Evolutionary conservation across 805 yeast species (phyloP), one percentile per base, ranked within the genome.

Genomic region (Wickerhamia fluorescens): DNA sequence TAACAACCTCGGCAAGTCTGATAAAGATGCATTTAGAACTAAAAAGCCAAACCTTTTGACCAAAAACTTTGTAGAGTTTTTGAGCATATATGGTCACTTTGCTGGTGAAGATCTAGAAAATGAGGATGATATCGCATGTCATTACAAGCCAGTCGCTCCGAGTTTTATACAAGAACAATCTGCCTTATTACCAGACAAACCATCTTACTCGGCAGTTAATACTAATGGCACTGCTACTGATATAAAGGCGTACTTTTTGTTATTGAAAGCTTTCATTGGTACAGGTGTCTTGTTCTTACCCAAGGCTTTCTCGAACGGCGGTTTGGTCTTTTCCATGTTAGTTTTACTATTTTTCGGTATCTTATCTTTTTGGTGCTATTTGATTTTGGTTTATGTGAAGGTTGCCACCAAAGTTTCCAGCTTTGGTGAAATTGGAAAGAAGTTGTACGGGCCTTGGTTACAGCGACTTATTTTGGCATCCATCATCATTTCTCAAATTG

Each of bases 61-160:
- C 1, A 68, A 74, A 34, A 83, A 82, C 51, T 83, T 83, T 39
- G 62, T 82, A 41, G 92, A 83, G 50, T 83, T 83, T 45, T 58
- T 83, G 25, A 76, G 82, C 38, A 66, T 83, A 6, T 83, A 83
- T 52, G 94, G 94, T 5, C 89, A 83, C 58, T 83, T 83, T 55
- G 92, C 92, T 2, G 94, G 94, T 48, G 92, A 82, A 53, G 73
- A 77, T 22, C 66, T 82, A 30, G 89, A 80, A 43, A 81, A 75
- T 45, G 78, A 71, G 31, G 62, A 58, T 13, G 87, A 76, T 45
- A 62, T 58, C 48, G 71, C 73, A 1, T 72, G 76, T 37, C 71
- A 66, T 35, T 71, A 66, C 37, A 44, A 41, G 18, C 45, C 56
- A 3, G 25, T 36, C 9, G 41, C 40, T 10, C 52, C 55, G 1